A percentile compares a stretch with the other conserved stretches of the same genome.
Conservation (phyloP, 331 rosid genomes). For the Telfairia occidentalis region DNA sequence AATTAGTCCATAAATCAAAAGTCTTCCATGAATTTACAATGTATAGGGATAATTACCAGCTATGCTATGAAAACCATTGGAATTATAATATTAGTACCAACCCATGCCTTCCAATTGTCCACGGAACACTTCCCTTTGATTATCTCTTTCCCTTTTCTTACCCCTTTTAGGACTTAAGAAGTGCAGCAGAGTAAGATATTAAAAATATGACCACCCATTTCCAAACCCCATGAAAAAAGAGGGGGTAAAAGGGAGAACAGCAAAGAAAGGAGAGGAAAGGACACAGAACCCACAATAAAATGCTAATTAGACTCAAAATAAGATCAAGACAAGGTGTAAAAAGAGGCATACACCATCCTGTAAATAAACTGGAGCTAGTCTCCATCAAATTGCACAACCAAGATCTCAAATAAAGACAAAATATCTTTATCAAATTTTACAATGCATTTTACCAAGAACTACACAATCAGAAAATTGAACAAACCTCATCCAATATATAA, state of each 20-base stretch:
- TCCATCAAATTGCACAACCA: background rate
- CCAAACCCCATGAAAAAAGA: background rate
- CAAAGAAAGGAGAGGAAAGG: background rate
- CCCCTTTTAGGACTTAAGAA: background rate
- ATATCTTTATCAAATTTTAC: background rate
- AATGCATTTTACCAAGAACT: background rate
- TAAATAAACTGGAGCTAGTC: background rate
- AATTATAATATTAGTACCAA: background rate
- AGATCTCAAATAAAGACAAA: background rate
- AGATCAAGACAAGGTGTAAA: background rate
- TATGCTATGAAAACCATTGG: background rate
- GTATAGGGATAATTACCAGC: background rate
- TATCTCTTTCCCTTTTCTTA: background rate
- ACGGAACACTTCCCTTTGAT: background rate
- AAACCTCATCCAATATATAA: constrained; percentile 90
- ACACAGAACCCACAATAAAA: background rate
- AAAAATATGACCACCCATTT: background rate
- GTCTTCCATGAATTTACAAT: background rate
- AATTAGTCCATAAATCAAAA: background rate
- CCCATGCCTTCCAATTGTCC: background rate
- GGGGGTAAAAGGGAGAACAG: background rate
- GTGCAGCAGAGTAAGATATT: background rate
- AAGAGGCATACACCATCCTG: background rate
- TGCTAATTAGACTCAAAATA: background rate
- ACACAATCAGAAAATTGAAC: background rate